phyloP scores from a whole-genome alignment of 2,329 filamentous ascomycete species.

The Aspergillus piperis region DNA sequence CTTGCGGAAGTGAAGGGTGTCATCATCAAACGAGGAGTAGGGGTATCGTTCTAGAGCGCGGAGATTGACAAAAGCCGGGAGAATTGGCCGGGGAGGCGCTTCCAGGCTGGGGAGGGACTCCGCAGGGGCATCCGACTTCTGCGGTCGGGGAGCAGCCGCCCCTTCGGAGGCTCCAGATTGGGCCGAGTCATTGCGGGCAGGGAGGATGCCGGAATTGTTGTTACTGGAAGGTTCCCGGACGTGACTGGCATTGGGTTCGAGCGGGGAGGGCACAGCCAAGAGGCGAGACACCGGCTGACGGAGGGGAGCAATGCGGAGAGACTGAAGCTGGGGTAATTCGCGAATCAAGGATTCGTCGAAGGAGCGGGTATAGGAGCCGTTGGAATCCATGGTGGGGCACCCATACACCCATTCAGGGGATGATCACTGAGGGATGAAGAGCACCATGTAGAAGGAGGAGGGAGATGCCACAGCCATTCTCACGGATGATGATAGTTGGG shows the following conservation, averaged over 20 bases:
- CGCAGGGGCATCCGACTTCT: constrained; percentile 35
- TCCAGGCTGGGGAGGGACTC: constrained; percentile 37
- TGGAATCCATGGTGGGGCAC: constrained; percentile 32
- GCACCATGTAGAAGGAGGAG: neutral
- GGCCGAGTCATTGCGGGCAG: constrained; percentile 41
- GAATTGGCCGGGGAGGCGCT: constrained; percentile 42
- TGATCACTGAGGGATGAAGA: constrained; percentile 16
- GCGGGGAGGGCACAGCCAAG: constrained; percentile 45
- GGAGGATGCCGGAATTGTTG: constrained; percentile 34
- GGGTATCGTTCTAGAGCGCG: constrained; percentile 48
- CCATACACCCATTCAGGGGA: constrained; percentile 15
- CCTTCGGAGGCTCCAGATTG: constrained; percentile 31
- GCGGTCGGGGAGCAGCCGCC: constrained; percentile 34
- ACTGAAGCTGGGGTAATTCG: constrained; percentile 44
- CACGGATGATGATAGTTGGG: neutral
- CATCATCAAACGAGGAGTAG: constrained; percentile 43
- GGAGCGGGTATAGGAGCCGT: constrained; percentile 31
- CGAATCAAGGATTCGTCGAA: constrained; percentile 47
- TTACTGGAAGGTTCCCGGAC: constrained; percentile 32
- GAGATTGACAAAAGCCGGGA: constrained; percentile 51
- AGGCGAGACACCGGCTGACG: constrained; percentile 47
- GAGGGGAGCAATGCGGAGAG: constrained; percentile 50
- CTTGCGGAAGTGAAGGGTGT: constrained; percentile 42
- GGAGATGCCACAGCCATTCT: constrained; percentile 2
- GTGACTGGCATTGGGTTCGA: constrained; percentile 47